Evolutionary conservation across 1,139 yeast genomes (phyloP), one percentile per base, ranked within the genome.

Genomic region (Scheffersomyces illinoinensis): DNA sequence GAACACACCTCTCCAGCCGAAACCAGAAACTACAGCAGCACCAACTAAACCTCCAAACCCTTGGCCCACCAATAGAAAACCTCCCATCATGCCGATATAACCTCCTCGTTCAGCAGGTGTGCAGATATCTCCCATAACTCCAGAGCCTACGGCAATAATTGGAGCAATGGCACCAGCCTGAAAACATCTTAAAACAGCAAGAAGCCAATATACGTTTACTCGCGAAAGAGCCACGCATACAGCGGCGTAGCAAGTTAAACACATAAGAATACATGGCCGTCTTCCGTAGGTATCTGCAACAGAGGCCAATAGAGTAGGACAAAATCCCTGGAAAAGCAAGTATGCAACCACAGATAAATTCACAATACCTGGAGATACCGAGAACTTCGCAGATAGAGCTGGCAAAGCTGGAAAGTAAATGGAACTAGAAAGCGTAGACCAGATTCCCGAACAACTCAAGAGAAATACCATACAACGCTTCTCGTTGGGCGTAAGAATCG

Each of bases 1-100:
- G 67, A 91, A 91, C 23, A 90, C 86, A 0, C 91, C 87, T 60
- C 92, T 79, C 96, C 96, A 91, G 14, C 84, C 82, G 78, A 89
- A 84, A 19, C 81, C 71, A 2, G 84, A 73, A 2, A 87, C 83
- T 48, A 91, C 71, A 0, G 82, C 85, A 7, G 93, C 90, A 21
- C 97, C 97, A 26, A 91, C 73, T 14, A 91, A 73, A 0, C 96
- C 92, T 6, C 96, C 93, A 61, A 90, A 78, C 0, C 91, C 92
- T 66, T 87, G 89, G 0, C 96, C 96, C 20, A 89, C 67, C 8
- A 89, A 78, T 3, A 87, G 83, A n/a, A 87, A 74, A 0, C 96
- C 96, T 18, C 84, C 72, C 2, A 85, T 82, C 20, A 86, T 67
- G 0, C 95, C 93, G 54, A 87, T 82, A 59, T 81, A 82, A 12